phyloP scores from a whole-genome alignment of 2,329 filamentous ascomycete genomes.

The Oidium heveae region DNA sequence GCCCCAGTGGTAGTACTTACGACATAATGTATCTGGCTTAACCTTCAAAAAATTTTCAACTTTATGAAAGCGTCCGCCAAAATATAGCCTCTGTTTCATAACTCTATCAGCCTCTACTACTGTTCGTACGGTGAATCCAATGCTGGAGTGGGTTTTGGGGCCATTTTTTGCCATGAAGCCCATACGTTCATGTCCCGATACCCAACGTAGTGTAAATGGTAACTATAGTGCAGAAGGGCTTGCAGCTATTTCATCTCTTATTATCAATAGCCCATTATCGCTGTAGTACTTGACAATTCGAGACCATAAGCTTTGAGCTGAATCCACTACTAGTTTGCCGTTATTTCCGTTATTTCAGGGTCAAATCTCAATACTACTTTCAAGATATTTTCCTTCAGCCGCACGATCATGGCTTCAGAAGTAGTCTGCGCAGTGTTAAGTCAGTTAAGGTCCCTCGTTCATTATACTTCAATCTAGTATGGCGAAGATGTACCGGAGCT shows the following conservation, averaged over 20 bases:
- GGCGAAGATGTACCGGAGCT: background rate
- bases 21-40: background rate
- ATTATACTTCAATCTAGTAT: background rate
- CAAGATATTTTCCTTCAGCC: background rate
- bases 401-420: background rate
- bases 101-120: background rate
- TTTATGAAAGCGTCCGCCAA: background rate
- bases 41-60: background rate
- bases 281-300: too few relatives aligned
- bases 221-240: too few relatives aligned
- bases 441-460: background rate
- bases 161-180: background rate
- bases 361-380: too few relatives aligned
- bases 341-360: too few relatives aligned
- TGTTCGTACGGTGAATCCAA: too few relatives aligned
- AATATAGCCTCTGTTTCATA: background rate
- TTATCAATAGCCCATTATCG: background rate
- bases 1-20: too few relatives aligned
- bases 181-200: background rate
- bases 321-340: background rate
- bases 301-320: background rate
- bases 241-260: too few relatives aligned
- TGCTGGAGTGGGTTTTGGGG: background rate
- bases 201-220: background rate
- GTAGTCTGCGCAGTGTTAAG: background rate